phyloP scores from a whole-genome alignment of 345 rosid species.

The Gossypium longicalyx region DNA sequence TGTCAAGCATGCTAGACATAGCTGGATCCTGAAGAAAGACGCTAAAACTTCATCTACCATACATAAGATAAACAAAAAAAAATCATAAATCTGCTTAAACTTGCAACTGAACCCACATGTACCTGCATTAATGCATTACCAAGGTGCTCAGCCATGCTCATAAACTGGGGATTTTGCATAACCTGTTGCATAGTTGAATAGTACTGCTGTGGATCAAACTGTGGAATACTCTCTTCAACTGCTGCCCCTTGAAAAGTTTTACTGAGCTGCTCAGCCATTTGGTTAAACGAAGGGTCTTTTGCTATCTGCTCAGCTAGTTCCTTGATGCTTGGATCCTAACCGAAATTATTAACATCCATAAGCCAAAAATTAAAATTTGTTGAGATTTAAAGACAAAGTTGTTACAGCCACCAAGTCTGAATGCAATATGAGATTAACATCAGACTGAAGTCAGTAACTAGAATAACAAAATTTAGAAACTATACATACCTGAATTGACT shows the following conservation, averaged over 20 bases:
- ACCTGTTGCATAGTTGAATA: slow-evolving; percentile 86
- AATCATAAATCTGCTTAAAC: background rate
- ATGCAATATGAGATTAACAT: background rate
- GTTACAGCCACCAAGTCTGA: background rate
- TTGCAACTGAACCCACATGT: background rate
- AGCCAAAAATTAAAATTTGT: background rate
- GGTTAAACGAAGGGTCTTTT: slow-evolving; percentile 88
- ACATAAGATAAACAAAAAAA: background rate
- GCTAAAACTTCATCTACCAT: slow-evolving; percentile 11
- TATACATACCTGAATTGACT: background rate
- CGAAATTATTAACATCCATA: slow-evolving; percentile 1
- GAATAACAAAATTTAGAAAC: background rate
- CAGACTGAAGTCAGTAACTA: background rate
- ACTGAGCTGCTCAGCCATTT: slow-evolving; percentile 95
- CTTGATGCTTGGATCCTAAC: slow-evolving; percentile 88
- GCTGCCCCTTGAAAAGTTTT: slow-evolving; percentile 61
- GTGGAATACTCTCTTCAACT: slow-evolving; percentile 51
- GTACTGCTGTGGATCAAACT: slow-evolving; percentile 73
- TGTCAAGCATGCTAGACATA: slow-evolving; percentile 88
- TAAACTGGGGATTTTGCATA: slow-evolving; percentile 93
- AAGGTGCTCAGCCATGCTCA: slow-evolving; percentile 93
- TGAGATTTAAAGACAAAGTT: background rate
- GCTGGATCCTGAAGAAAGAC: slow-evolving; percentile 69
- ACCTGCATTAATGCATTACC: slow-evolving; percentile 92
- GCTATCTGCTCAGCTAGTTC: slow-evolving; percentile 92